These are phyloP conservation scores for Aureobasidium sp. DNA, from an alignment of 2,329 filamentous ascomycete species.

Conservation along the genomic window DNA sequence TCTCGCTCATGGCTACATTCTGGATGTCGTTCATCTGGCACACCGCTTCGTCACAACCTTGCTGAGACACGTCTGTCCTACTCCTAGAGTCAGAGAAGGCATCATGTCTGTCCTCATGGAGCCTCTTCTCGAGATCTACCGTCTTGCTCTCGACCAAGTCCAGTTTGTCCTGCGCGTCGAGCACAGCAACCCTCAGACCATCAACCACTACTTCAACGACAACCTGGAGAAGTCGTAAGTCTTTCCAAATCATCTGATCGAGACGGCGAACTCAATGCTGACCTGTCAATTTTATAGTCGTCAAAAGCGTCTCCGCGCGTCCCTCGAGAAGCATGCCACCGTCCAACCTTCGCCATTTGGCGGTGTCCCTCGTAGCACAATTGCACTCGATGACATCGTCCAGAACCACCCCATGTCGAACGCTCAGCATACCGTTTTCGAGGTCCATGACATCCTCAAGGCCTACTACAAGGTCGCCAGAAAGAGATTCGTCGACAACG, in stretches of 20 bases:
- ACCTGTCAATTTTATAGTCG: conserved; percentile 18
- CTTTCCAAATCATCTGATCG: background rate
- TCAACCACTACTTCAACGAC: conserved; percentile 49
- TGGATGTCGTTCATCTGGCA: conserved; percentile 44
- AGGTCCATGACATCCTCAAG: conserved; percentile 54
- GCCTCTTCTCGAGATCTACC: conserved; percentile 41
- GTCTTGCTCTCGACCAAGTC: conserved; percentile 42
- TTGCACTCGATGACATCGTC: conserved; percentile 22
- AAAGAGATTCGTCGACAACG: conserved; percentile 56
- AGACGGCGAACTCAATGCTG: background rate
- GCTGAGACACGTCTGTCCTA: conserved; percentile 39
- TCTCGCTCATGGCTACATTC: conserved; percentile 45
- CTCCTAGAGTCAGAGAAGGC: conserved; percentile 37
- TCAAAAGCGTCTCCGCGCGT: conserved; percentile 15
- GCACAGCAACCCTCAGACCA: conserved; percentile 40
- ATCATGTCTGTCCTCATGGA: conserved; percentile 42
- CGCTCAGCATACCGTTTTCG: conserved; percentile 36
- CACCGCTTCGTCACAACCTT: conserved; percentile 46
- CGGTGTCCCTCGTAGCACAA: conserved; percentile 3
- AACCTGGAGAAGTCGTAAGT: conserved; percentile 35
- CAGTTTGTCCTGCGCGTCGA: conserved; percentile 50
- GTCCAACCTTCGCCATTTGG: background rate
- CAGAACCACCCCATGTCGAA: conserved; percentile 29
- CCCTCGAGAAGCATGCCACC: conserved; percentile 17
- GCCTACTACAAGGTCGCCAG: conserved; percentile 57